These are phyloP conservation scores for Solanum neorickii DNA, from an alignment of 257 asterid species.

Conservation along the genomic window DNA sequence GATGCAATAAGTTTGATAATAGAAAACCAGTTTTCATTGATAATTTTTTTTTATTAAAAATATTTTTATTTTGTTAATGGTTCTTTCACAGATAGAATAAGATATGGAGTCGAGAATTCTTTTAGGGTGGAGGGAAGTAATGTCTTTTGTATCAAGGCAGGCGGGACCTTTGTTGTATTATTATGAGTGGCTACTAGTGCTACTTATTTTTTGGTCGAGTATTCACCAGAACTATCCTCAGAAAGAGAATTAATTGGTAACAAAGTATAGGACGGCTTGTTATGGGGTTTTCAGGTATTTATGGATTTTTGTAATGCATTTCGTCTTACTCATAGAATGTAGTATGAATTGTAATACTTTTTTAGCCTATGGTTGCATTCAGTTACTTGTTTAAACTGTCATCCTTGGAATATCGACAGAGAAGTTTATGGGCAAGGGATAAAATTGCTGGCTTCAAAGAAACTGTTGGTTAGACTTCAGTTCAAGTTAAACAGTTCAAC, in stretches of 20 bases:
- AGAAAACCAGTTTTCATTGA: not conserved
- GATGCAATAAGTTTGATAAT: not conserved
- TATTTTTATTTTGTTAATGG: not conserved
- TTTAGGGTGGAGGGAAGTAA: conserved; percentile 1
- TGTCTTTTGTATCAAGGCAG: not conserved
- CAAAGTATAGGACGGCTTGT: not conserved
- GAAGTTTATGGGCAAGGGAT: not conserved
- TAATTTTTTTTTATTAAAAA: conserved; percentile 5
- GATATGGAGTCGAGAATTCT: conserved; percentile 5
- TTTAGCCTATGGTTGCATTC: not conserved
- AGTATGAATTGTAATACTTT: not conserved
- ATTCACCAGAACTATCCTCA: not conserved
- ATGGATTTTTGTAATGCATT: not conserved
- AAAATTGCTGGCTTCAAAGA: not conserved
- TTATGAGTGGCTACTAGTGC: not conserved
- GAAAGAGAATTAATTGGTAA: not conserved
- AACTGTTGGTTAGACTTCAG: not conserved
- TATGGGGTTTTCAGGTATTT: not conserved
- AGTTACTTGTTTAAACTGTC: not conserved
- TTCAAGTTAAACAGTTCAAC: not conserved
- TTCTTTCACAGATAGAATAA: conserved; percentile 27
- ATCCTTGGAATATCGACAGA: not conserved
- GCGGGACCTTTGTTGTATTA: conserved; percentile 5
- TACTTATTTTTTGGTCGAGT: not conserved
- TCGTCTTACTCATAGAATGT: not conserved